Evolutionary conservation across 306 rosid species (phyloP).

Genomic region (Rubus idaeus): DNA sequence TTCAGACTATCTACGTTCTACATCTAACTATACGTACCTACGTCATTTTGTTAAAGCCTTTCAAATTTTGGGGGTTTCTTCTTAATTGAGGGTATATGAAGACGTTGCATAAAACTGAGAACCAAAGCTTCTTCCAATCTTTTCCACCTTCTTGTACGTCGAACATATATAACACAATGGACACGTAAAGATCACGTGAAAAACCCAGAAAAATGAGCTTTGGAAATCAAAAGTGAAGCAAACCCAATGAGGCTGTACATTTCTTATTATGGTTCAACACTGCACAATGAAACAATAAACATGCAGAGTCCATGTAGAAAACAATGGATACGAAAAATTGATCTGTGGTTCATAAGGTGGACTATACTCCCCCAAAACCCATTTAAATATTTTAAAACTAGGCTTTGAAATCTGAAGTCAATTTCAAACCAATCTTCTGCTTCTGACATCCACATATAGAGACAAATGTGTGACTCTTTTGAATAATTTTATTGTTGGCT

Average conservation of each 20-base stretch:
- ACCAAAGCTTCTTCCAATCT: background rate
- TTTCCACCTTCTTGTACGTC: background rate
- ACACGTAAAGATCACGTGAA: constrained; percentile 28
- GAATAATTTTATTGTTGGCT: constrained; percentile 10
- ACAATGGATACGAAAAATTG: background rate
- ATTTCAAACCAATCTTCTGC: constrained; percentile 17
- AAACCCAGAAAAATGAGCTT: constrained; percentile 16
- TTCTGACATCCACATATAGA: constrained; percentile 22
- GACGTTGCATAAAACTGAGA: too few relatives aligned
- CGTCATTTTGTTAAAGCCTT: too few relatives aligned
- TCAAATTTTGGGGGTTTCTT: too few relatives aligned
- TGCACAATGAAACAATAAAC: background rate
- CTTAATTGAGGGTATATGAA: too few relatives aligned
- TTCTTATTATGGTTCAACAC: constrained; percentile 1
- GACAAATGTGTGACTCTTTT: constrained; percentile 2
- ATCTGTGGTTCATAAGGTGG: constrained; percentile 11
- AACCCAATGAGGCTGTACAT: constrained; percentile 12
- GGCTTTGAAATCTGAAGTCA: constrained; percentile 21
- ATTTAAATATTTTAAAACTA: background rate
- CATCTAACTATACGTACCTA: too few relatives aligned
- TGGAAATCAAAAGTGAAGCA: constrained; percentile 23
- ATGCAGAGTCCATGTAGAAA: constrained; percentile 4
- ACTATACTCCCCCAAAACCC: background rate
- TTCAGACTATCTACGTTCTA: too few relatives aligned
- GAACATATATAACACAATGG: background rate